These are phyloP conservation scores for Fraxinus paxiana DNA, from an alignment of 305 asterid species.

Conservation along the genomic window DNA sequence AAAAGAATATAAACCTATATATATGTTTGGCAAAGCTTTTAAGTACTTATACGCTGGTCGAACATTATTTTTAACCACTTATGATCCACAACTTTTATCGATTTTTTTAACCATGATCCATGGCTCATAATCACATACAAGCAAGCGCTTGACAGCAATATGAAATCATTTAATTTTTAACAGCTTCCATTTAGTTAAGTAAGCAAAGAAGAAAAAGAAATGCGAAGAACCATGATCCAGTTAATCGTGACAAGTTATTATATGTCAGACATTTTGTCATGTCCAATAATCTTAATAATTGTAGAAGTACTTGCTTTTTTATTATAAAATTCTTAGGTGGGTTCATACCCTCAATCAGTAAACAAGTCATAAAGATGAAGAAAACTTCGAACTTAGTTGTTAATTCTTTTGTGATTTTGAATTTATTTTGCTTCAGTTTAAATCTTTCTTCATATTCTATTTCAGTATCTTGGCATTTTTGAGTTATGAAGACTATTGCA, in stretches of 20 bases:
- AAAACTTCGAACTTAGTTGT: neutral
- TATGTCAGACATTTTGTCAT: neutral
- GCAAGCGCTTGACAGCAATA: neutral
- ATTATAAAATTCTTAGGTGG: neutral
- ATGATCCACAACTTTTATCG: neutral
- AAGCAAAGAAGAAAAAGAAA: neutral
- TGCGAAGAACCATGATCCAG: neutral
- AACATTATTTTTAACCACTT: neutral
- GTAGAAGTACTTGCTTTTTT: neutral
- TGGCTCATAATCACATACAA: neutral
- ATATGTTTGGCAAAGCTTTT: neutral
- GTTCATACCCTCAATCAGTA: neutral
- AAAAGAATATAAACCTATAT: neutral
- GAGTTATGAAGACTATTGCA: constrained; percentile 11
- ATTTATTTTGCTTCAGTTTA: neutral
- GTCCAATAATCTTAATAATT: neutral
- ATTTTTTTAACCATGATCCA: neutral
- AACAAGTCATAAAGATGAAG: neutral
- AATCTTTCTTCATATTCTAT: constrained; percentile 4
- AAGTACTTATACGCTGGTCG: neutral
- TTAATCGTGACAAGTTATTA: neutral
- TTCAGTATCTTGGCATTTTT: neutral
- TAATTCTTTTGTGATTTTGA: neutral
- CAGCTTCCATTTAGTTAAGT: neutral
- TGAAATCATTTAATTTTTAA: neutral